Conservation (phyloP, 352 stramenopile genomes). For the Phytophthora europaea region DNA sequence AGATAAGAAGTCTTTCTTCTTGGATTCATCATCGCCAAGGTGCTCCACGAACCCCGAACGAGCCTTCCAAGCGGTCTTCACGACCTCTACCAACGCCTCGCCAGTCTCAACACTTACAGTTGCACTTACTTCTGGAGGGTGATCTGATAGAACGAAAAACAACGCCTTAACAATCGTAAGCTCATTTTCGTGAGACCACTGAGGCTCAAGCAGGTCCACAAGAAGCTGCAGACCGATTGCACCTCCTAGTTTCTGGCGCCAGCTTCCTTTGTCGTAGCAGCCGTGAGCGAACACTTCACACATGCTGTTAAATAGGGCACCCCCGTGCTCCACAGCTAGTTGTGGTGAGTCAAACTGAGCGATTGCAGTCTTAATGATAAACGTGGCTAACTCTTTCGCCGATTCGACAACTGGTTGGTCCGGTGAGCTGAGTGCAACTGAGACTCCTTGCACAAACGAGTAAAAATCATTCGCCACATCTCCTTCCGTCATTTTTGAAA, state of each 20-base stretch:
- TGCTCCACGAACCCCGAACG: slow-evolving; percentile 48
- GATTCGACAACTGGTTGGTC: slow-evolving; percentile 67
- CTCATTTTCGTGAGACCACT: slow-evolving; percentile 91
- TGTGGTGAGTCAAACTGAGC: slow-evolving; percentile 46
- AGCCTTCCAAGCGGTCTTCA: slow-evolving; percentile 70
- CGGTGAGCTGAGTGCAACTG: slow-evolving; percentile 73
- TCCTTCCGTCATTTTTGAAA: slow-evolving; percentile 62
- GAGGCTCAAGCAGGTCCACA: slow-evolving; percentile 66
- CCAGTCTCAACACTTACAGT: slow-evolving; percentile 82
- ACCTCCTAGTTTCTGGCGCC: slow-evolving; percentile 85
- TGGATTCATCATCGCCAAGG: slow-evolving; percentile 43
- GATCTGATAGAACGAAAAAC: slow-evolving; percentile 90
- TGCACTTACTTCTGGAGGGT: slow-evolving; percentile 85
- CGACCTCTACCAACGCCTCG: slow-evolving; percentile 60
- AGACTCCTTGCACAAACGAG: slow-evolving; percentile 68
- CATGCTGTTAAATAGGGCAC: slow-evolving; percentile 79
- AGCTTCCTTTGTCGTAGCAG: slow-evolving; percentile 90
- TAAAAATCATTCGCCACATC: slow-evolving; percentile 72
- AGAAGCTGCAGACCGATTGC: slow-evolving; percentile 77
- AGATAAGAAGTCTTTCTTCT: slow-evolving; percentile 70
- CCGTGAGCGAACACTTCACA: slow-evolving; percentile 86
- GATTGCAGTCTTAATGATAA: slow-evolving; percentile 64
- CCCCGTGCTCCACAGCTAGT: slow-evolving; percentile 61
- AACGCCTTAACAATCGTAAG: slow-evolving; percentile 85
- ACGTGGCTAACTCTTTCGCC: slow-evolving; percentile 58